phyloP scores from a whole-genome alignment of 495 filamentous ascomycete species.

The Lophiostoma macrostomum region DNA sequence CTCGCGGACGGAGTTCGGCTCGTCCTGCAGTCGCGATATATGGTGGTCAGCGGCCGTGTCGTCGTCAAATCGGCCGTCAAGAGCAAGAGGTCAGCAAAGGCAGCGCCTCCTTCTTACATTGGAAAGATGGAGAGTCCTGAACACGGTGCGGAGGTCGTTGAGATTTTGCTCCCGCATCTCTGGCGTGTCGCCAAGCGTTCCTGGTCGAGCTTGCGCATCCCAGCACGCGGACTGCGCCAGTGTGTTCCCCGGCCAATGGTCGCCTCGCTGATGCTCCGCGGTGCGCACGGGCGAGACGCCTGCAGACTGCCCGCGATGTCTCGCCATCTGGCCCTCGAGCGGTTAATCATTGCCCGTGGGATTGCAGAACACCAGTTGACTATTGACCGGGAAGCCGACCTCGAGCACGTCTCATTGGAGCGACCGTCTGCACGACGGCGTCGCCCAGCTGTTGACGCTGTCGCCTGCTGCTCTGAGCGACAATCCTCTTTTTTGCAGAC shows the following conservation, averaged over 20 bases:
- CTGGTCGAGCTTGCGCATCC: neutral
- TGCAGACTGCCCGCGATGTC: neutral
- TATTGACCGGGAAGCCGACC: too few relatives aligned
- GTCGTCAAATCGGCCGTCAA: too few relatives aligned
- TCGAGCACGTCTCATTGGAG: neutral
- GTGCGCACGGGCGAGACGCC: slow-evolving; percentile 9
- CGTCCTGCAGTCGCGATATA: neutral
- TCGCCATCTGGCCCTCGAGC: neutral
- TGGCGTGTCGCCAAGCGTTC: neutral
- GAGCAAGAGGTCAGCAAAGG: too few relatives aligned
- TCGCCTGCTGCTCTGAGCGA: neutral
- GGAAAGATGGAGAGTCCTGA: too few relatives aligned
- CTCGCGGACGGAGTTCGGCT: neutral
- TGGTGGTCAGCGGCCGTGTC: neutral
- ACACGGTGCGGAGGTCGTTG: neutral
- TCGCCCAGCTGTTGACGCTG: neutral
- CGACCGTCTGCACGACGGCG: neutral
- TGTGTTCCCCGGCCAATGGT: slow-evolving; percentile 11
- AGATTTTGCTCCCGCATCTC: neutral
- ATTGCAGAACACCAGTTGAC: too few relatives aligned
- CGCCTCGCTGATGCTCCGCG: too few relatives aligned
- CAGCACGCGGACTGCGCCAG: neutral
- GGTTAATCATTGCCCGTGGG: neutral
- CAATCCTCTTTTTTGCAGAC: too few relatives aligned
- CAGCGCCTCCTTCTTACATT: too few relatives aligned